Evolutionary conservation across 164 flowering plant species (phyloP).

Genomic region (Aristolochia contorta): DNA sequence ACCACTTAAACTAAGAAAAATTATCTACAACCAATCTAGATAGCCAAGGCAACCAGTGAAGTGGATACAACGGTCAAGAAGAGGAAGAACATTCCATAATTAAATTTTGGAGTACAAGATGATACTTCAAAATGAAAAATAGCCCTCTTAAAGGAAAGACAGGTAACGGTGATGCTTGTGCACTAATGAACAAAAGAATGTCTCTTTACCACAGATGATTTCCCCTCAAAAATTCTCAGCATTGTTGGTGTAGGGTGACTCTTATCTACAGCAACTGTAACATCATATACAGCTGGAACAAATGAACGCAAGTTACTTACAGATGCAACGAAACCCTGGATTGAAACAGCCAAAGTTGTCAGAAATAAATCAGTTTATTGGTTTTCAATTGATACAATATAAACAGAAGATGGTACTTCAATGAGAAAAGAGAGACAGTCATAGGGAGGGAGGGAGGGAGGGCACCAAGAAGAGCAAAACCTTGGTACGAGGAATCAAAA

Average conservation of each 20-base stretch:
- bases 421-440: not conserved
- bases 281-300: slow-evolving; percentile 93
- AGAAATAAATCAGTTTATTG: slow-evolving; percentile 1
- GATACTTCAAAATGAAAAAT: too few species aligned
- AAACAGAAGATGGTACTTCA: not conserved
- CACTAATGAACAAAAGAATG: not conserved
- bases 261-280: slow-evolving; percentile 75
- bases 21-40: too few species aligned
- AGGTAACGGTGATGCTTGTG: too few species aligned
- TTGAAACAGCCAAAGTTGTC: slow-evolving; percentile 2
- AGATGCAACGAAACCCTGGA: slow-evolving; percentile 90
- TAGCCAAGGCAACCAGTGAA: too few species aligned
- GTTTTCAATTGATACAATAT: not conserved
- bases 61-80: too few species aligned
- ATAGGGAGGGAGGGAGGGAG: too few species aligned
- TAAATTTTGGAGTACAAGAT: too few species aligned
- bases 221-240: slow-evolving; percentile 74
- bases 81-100: too few species aligned
- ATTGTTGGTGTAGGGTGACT: slow-evolving; percentile 69
- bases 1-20: too few species aligned
- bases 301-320: slow-evolving; percentile 80
- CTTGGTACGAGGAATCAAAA: slow-evolving; percentile 97
- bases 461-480: slow-evolving; percentile 20
- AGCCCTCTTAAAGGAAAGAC: too few species aligned
- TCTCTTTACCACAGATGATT: slow-evolving; percentile 66